A percentile compares a stretch with the other conserved stretches of the same genome.
Conservation (phyloP, 495 filamentous ascomycete genomes). For the Penicillium turbatum region DNA sequence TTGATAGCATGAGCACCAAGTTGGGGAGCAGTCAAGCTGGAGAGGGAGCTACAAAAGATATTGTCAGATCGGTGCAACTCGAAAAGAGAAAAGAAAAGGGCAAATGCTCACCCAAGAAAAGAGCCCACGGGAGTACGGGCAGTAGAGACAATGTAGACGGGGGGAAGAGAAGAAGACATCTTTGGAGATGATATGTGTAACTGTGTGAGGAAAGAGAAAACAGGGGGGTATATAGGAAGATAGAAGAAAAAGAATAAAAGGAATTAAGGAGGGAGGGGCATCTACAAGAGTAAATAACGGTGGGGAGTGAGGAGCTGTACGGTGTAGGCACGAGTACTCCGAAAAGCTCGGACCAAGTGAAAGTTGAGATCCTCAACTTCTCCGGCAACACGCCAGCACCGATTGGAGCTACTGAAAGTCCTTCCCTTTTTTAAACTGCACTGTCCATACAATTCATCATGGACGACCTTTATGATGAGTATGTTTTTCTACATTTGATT, state of each 20-base stretch:
- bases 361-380: slow-evolving; percentile 20
- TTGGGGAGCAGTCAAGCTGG: slow-evolving; percentile 78
- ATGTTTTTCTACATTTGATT: slow-evolving; percentile 20
- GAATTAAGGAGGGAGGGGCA: slow-evolving; percentile 10
- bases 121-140: slow-evolving; percentile 87
- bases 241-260: slow-evolving; percentile 1
- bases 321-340: slow-evolving; percentile 31
- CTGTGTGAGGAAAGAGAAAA: background rate
- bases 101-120: slow-evolving; percentile 72
- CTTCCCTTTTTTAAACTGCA: slow-evolving; percentile 8
- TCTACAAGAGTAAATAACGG: slow-evolving; percentile 11
- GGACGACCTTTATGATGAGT: slow-evolving; percentile 88
- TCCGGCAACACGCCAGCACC: slow-evolving; percentile 23
- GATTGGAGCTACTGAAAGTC: slow-evolving; percentile 6
- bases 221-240: slow-evolving; percentile 4
- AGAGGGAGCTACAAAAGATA: slow-evolving; percentile 61
- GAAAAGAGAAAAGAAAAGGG: slow-evolving; percentile 13
- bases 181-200: background rate
- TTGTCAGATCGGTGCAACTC: slow-evolving; percentile 4
- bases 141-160: slow-evolving; percentile 93
- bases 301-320: slow-evolving; percentile 31
- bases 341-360: slow-evolving; percentile 25
- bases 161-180: slow-evolving; percentile 57
- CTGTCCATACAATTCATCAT: slow-evolving; percentile 40
- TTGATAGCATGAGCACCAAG: slow-evolving; percentile 91